Evolutionary conservation across 2,329 filamentous ascomycete genomes (phyloP).

Genomic region (Monilinia fructigena): DNA sequence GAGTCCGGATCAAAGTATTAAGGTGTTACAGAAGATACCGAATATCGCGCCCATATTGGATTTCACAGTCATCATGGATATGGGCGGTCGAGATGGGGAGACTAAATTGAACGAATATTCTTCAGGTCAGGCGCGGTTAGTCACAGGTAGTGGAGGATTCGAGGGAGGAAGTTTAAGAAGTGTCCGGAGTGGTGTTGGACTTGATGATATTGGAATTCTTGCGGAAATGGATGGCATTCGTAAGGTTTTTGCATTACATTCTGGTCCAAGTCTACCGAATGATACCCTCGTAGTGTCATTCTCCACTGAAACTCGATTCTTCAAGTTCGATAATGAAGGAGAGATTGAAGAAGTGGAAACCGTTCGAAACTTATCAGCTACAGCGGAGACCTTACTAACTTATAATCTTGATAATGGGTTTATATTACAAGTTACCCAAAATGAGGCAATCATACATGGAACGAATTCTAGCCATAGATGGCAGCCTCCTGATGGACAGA

Average conservation of each 20-base stretch:
- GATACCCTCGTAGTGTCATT: conserved; percentile 81
- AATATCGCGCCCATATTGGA: conserved; percentile 93
- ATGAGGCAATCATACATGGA: conserved; percentile 61
- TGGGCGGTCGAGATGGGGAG: conserved; percentile 80
- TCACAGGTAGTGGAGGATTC: conserved; percentile 88
- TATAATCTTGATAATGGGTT: conserved; percentile 61
- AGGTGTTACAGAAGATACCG: conserved; percentile 69
- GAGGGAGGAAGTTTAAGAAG: conserved; percentile 85
- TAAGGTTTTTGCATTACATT: conserved; percentile 67
- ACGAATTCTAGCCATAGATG: conserved; percentile 60
- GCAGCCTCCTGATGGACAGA: conserved; percentile 49
- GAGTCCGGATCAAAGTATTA: conserved; percentile 43
- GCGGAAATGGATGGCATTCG: conserved; percentile 74
- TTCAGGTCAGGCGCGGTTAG: conserved; percentile 88
- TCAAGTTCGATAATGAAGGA: conserved; percentile 70
- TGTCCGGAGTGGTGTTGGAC: conserved; percentile 87
- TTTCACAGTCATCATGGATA: conserved; percentile 95
- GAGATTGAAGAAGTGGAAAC: conserved; percentile 83
- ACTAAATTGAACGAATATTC: conserved; percentile 85
- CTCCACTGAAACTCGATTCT: conserved; percentile 78
- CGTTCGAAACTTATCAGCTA: conserved; percentile 69
- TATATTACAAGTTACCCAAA: conserved; percentile 74
- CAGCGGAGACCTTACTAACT: conserved; percentile 69
- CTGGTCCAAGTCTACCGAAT: conserved; percentile 48
- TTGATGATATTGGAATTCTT: conserved; percentile 82